Base-by-base conservation (phyloP, 2,329 filamentous ascomycete genomes). In the Cladophialophora psammophila region DNA sequence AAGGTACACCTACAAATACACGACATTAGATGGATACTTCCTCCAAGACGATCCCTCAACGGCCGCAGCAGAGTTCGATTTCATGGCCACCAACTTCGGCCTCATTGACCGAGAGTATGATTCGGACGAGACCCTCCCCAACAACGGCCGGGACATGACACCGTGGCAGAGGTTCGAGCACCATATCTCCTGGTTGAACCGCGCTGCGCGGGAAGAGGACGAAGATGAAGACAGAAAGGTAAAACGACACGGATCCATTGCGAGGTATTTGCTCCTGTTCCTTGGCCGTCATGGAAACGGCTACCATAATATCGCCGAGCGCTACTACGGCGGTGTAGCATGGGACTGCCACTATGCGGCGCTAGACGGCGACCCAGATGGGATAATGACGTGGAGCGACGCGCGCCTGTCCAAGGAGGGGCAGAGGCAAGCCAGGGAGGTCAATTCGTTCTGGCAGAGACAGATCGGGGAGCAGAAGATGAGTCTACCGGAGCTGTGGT, bases 321-420 rank as follows among this genome's bases (percentile, higher is more conserved):
- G 76, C 1, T 83, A 81, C 69, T 89, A 88, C 69, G 87, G 87
- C 31, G 86, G 83, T 0, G 78, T 82, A 20, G 80, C 81, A 2
- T 90, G 87, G 87, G 85, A 90, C 76, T 85, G 83, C 74, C 85
- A 88, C 78, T 90, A 85, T 84, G 83, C 84, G 15, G 81, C 85
- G 68, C 82, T 83, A 10, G 83, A 87, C 53, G 87, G 87, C 69
- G 69, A 73, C 56, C 57, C 64, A 4, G 85, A 89, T 71, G 79
- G 77, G 12, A 84, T 82, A 15, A 78, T 81, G 15, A 82, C 75
- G 42, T 90, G 87, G 87, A 78, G 81, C 2, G 87, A 90, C 72
- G 86, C 87, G 0, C 82, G 83, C 60, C 79, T 90, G 8, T 89
- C 87, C 0, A 75, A 78, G 0, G 72, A 76, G 1, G 88, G 87